Base-by-base conservation (phyloP, 2,329 filamentous ascomycete genomes). In the Colletotrichum phormii region DNA sequence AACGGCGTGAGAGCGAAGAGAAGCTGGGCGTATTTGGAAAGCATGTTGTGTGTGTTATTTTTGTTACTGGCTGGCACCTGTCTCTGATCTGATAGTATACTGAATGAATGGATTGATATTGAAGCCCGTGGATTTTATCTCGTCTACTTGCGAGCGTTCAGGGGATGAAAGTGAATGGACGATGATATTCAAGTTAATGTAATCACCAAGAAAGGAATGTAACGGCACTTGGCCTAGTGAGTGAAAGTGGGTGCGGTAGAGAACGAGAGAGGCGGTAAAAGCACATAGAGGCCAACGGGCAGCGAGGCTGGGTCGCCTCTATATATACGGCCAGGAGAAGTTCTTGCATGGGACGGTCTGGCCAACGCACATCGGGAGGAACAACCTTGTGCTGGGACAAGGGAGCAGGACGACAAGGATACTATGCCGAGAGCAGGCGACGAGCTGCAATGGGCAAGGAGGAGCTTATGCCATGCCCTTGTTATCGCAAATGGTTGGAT, bases 1-100 rank as follows among this genome's bases (percentile, higher is more conserved):
- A 81, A 55, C 24, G 80, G 71, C 55, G 70, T 13, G 18, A 72
- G 57, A 9, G 75, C 73, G 49, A 81, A 69, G 37, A 72, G 22
- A 33, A 73, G 22, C 24, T 24, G 37, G 22, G 37, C 35, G 3
- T 7, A 33, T 22, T 4, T 24, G 7, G 42, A 22, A 49, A 69
- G 11, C 70, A 72, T 72, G 22, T 22, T 70, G 26, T 15, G 5
- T 18, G 22, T 7, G 8, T 26, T 13, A 15, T 12, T 58, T 13
- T 18, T 49, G 18, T 49, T 22, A 22, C 8, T 66, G 12, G 8
- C 37, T 31, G 64, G 12, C 37, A 46, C 31, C 26, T 53, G 26
- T 31, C 13, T 24, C 11, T 33, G 15, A 33, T 12, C 24, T 5
- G 12, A 24, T 46, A 46, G 24, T 55, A 33, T 55, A 24, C 42